phyloP scores from a whole-genome alignment of 208 protist species.

The Leishmania gerbilli region DNA sequence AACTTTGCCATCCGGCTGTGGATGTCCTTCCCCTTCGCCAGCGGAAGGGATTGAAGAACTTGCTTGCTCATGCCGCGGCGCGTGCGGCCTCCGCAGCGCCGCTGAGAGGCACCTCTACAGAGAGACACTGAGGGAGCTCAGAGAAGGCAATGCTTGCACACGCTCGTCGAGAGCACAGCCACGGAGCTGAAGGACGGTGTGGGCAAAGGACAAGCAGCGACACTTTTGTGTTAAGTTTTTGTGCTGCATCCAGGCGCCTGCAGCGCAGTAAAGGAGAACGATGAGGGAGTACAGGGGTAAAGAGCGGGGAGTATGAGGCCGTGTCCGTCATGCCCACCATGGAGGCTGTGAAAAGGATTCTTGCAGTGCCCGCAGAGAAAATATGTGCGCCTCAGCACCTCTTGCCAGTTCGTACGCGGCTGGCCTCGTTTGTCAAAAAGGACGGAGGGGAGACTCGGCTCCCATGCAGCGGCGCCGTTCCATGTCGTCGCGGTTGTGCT shows the following conservation, averaged over 20 bases:
- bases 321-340: background rate
- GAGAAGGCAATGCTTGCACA: background rate
- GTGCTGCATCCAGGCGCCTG: no score
- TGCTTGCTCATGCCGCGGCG: slow-evolving; percentile 66
- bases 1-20: slow-evolving; percentile 80
- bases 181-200: background rate
- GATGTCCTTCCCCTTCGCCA: slow-evolving; percentile 86
- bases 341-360: background rate
- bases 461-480: background rate
- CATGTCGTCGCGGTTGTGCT: background rate
- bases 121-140: background rate
- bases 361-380: background rate
- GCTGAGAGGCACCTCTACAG: background rate
- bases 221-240: background rate
- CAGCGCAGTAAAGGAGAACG: background rate
- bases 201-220: background rate
- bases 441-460: background rate
- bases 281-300: background rate
- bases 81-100: background rate
- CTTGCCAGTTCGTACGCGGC: background rate
- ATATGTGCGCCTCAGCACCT: background rate
- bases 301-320: background rate
- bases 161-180: background rate
- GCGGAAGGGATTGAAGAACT: slow-evolving; percentile 68
- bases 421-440: background rate